Conservation (phyloP, 345 rosid species). For the Eucalyptus pauciflora region DNA sequence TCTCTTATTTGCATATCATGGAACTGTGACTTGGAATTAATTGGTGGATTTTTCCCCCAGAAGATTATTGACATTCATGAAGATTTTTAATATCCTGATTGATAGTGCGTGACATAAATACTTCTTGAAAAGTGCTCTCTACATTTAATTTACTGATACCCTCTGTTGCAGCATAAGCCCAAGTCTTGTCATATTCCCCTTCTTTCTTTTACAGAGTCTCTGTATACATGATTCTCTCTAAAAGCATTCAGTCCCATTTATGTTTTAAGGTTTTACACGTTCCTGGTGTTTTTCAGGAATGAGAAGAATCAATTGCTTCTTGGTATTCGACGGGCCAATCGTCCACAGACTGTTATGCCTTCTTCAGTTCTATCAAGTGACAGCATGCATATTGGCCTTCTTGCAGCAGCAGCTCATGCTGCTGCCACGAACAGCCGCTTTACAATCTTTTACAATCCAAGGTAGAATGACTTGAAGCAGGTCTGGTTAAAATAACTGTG, state of each 20-base stretch:
- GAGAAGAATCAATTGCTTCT: slow-evolving; percentile 34
- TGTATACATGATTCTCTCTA: background rate
- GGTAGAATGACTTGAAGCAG: slow-evolving; percentile 1
- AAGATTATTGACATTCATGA: background rate
- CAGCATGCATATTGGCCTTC: slow-evolving; percentile 45
- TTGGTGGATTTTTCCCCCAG: background rate
- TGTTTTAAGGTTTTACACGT: background rate
- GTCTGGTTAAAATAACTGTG: background rate
- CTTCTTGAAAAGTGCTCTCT: background rate
- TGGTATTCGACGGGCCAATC: slow-evolving; percentile 34
- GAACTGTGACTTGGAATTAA: background rate
- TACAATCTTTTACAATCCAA: slow-evolving; percentile 36
- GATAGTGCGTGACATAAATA: background rate
- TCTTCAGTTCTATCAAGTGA: slow-evolving; percentile 42
- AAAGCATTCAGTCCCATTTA: background rate
- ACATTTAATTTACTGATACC: background rate
- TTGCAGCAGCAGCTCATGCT: slow-evolving; percentile 47
- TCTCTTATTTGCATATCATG: background rate
- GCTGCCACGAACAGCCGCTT: slow-evolving; percentile 37
- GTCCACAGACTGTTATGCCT: slow-evolving; percentile 33
- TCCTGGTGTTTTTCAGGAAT: slow-evolving; percentile 15
- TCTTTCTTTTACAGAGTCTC: background rate
- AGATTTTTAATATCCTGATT: background rate
- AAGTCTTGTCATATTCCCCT: background rate
- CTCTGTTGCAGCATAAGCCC: background rate